A percentile compares a stretch with the other conserved stretches of the same genome.
phyloP scores from a whole-genome alignment of 2,329 filamentous ascomycete genomes.

The Zymoseptoria brevis region DNA sequence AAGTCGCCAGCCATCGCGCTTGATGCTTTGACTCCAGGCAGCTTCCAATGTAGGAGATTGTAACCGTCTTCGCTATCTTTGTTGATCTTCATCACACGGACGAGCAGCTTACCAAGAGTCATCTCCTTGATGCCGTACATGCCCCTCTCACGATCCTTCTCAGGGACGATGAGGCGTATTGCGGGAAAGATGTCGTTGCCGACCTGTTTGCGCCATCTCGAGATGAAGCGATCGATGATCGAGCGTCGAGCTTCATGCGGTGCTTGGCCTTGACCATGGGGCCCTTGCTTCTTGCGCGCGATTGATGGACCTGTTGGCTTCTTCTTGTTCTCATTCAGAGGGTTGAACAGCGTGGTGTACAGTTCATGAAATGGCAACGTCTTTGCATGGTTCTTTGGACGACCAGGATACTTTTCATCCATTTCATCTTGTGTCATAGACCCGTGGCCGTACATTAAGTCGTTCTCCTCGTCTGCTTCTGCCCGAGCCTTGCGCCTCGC shows the following conservation, averaged over 20 bases:
- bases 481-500: slow-evolving; percentile 33
- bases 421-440: slow-evolving; percentile 39
- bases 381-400: slow-evolving; percentile 69
- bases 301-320: slow-evolving; percentile 50
- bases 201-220: slow-evolving; percentile 77
- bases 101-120: slow-evolving; percentile 79
- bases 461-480: slow-evolving; percentile 40
- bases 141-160: slow-evolving; percentile 83
- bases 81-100: slow-evolving; percentile 87
- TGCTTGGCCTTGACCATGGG: slow-evolving; percentile 42
- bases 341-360: slow-evolving; percentile 72
- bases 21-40: slow-evolving; percentile 61
- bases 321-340: slow-evolving; percentile 69
- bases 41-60: slow-evolving; percentile 83
- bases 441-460: slow-evolving; percentile 42
- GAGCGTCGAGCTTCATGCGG: slow-evolving; percentile 70
- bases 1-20: slow-evolving; percentile 78
- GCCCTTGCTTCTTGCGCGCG: slow-evolving; percentile 51
- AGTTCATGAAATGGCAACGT: slow-evolving; percentile 79
- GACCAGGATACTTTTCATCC: slow-evolving; percentile 61
- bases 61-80: slow-evolving; percentile 82
- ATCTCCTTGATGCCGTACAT: slow-evolving; percentile 95
- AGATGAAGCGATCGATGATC: slow-evolving; percentile 81
- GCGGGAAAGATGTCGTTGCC: slow-evolving; percentile 91
- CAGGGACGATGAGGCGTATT: slow-evolving; percentile 80